Conservation (phyloP, 108 stramenopile genomes). For the Cyclotella kingstonii region DNA sequence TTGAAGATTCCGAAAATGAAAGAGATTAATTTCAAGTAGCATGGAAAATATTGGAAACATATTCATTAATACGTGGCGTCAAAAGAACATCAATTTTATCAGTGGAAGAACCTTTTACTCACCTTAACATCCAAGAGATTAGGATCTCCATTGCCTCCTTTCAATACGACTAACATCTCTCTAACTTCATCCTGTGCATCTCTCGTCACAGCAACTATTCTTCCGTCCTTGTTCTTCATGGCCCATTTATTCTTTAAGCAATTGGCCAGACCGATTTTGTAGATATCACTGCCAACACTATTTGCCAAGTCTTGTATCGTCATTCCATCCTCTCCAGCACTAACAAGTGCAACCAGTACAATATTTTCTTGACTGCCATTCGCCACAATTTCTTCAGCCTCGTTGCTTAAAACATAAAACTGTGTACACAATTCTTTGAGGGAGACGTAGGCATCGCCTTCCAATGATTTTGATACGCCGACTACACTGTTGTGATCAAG, state of each 20-base stretch:
- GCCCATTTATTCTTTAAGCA: conserved; percentile 94
- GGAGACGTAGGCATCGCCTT: conserved; percentile 79
- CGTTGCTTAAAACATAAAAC: conserved; percentile 69
- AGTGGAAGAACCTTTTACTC: background rate
- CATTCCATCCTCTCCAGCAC: conserved; percentile 56
- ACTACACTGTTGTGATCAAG: conserved; percentile 80
- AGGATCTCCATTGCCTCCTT: conserved; percentile 34
- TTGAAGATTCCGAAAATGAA: background rate
- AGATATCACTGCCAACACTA: conserved; percentile 73
- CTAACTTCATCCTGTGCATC: conserved; percentile 14
- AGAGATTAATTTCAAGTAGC: background rate
- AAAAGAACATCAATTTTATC: background rate
- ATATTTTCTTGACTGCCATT: conserved; percentile 88
- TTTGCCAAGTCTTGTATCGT: conserved; percentile 58
- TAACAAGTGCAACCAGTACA: conserved; percentile 68
- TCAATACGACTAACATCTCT: conserved; percentile 17
- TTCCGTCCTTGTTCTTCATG: conserved; percentile 75
- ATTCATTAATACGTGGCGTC: background rate
- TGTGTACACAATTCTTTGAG: conserved; percentile 52
- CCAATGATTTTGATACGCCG: conserved; percentile 84
- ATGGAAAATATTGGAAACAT: background rate
- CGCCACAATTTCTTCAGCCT: conserved; percentile 66
- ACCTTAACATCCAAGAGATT: conserved; percentile 57
- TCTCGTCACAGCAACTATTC: conserved; percentile 48
- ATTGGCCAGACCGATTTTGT: conserved; percentile 94